These are phyloP conservation scores for Gossypium aridum DNA, from an alignment of 441 rosid species.

Conservation along the genomic window DNA sequence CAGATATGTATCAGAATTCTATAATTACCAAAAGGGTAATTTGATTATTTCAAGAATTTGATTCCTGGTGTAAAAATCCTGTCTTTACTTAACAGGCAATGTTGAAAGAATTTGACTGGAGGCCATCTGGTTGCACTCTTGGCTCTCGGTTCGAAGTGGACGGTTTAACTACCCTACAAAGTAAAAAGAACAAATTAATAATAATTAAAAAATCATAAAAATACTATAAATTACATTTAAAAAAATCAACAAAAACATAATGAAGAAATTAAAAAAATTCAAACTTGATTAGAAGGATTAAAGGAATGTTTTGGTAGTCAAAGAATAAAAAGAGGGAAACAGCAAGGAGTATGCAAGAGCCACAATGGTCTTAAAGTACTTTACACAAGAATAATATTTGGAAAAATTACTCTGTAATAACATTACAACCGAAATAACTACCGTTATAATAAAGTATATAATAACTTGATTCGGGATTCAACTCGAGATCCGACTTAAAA, in stretches of 20 bases:
- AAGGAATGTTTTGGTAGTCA: background rate
- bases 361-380: background rate
- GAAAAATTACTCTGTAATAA: background rate
- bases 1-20: background rate
- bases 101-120: background rate
- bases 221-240: no score
- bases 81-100: background rate
- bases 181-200: no score
- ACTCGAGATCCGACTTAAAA: no score
- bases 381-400: background rate
- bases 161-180: no score
- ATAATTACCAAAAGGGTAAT: background rate
- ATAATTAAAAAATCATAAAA: no score
- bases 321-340: constrained; percentile 3
- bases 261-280: no score
- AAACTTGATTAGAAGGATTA: background rate
- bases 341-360: background rate
- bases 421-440: constrained; percentile 18
- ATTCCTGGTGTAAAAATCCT: background rate
- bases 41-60: background rate
- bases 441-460: background rate
- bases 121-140: no score
- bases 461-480: no score
- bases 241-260: no score
- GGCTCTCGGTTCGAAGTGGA: no score